Percentiles rank a stretch among this genome's conserved stretches.
phyloP scores from a whole-genome alignment of 83 land plant genomes.

The Isoetes engelmannii region DNA sequence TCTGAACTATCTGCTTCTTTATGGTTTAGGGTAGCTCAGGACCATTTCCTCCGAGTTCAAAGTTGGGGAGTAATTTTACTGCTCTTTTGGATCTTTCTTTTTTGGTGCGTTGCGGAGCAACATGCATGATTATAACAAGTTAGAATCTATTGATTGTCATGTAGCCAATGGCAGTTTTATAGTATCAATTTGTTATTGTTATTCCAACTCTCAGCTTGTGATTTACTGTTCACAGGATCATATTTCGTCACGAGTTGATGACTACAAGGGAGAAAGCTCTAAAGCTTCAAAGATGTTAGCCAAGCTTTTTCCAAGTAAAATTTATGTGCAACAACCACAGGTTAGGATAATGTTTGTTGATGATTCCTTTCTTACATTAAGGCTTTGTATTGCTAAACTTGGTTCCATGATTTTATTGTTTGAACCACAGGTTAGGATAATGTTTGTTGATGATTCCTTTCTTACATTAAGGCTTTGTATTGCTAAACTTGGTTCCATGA shows the following conservation, averaged over 20 bases:
- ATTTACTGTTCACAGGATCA: constrained; percentile 31
- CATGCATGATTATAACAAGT: no score
- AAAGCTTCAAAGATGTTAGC: constrained; percentile 61
- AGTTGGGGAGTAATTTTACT: constrained; percentile 64
- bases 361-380: no score
- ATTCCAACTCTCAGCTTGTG: background rate
- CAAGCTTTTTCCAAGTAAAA: constrained; percentile 81
- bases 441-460: no score
- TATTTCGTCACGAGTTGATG: constrained; percentile 38
- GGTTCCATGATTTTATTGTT: no score
- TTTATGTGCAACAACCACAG: constrained; percentile 76
- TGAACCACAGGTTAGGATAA: constrained; percentile 66
- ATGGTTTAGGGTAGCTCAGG: background rate
- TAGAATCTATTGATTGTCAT: no score
- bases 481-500: no score
- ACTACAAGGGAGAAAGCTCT: constrained; percentile 51
- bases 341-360: constrained; percentile 24
- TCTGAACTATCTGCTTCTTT: background rate
- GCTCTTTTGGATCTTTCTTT: constrained; percentile 79
- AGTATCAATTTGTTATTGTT: background rate
- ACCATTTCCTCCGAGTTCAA: constrained; percentile 7
- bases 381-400: no score
- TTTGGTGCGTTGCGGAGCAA: constrained; percentile 38
- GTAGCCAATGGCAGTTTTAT: background rate
- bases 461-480: no score